phyloP scores from a whole-genome alignment of 2,329 filamentous ascomycete species.

The Verticillium alfalfae region DNA sequence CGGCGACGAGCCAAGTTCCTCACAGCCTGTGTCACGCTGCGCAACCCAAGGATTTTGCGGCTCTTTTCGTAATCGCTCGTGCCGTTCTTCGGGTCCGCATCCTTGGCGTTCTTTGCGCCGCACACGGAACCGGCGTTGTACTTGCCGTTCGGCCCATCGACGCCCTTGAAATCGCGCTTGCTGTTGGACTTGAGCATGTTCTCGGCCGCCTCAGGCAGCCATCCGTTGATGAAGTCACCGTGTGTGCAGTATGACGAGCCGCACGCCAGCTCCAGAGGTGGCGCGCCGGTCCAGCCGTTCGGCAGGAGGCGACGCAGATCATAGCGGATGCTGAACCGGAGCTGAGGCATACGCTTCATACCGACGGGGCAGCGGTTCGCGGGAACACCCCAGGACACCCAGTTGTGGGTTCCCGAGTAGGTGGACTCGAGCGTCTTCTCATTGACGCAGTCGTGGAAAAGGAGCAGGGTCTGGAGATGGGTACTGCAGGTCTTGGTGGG shows the following conservation, averaged over 20 bases:
- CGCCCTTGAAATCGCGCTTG: conserved; percentile 28
- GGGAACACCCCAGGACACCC: conserved; percentile 6
- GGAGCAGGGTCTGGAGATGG: conserved; percentile 17
- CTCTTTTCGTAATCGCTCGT: conserved; percentile 31
- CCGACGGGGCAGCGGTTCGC: conserved; percentile 31
- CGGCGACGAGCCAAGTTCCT: neutral
- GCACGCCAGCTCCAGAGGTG: conserved; percentile 36
- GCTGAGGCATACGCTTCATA: conserved; percentile 39
- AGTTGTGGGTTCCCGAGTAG: conserved; percentile 13
- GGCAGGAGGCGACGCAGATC: conserved; percentile 35
- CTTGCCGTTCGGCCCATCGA: conserved; percentile 23
- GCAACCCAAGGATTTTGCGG: neutral
- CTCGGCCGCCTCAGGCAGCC: conserved; percentile 30
- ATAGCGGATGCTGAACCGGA: conserved; percentile 41
- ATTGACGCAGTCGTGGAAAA: conserved; percentile 18
- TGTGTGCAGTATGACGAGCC: conserved; percentile 34
- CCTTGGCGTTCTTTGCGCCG: conserved; percentile 23
- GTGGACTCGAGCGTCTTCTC: conserved; percentile 14
- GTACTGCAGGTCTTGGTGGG: conserved; percentile 19
- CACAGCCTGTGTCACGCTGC: neutral
- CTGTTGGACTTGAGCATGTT: conserved; percentile 31
- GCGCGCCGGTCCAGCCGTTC: conserved; percentile 34
- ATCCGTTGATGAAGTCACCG: conserved; percentile 43
- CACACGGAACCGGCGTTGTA: conserved; percentile 13
- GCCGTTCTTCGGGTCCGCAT: conserved; percentile 32